Evolutionary conservation across 371 early-diverging fungal genomes (phyloP).

Genomic region (Mortierella sp.): DNA sequence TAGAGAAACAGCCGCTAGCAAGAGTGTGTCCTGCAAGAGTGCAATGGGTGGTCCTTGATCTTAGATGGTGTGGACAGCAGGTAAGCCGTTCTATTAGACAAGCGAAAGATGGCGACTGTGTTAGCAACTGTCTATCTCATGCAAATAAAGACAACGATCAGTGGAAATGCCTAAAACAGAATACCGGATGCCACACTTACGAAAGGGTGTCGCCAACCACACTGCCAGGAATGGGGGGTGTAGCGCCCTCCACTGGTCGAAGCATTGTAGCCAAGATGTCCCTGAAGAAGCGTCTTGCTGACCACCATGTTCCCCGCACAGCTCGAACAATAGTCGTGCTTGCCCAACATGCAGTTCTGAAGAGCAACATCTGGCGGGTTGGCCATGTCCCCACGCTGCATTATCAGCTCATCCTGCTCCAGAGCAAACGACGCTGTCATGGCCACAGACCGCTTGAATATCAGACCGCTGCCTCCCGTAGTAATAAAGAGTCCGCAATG

Average conservation of each 20-base stretch:
- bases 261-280: constrained; percentile 74
- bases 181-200: constrained; percentile 58
- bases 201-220: constrained; percentile 78
- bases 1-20: background rate
- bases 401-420: constrained; percentile 24
- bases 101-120: too few relatives aligned
- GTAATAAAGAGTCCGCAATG: constrained; percentile 76
- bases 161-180: background rate
- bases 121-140: too few relatives aligned
- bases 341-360: constrained; percentile 70
- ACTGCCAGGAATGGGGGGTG: constrained; percentile 68
- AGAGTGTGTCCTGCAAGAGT: background rate
- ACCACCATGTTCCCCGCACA: constrained; percentile 60
- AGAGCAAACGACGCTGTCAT: constrained; percentile 60
- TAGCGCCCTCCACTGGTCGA: constrained; percentile 71
- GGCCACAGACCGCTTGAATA: constrained; percentile 65
- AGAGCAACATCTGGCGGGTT: constrained; percentile 70
- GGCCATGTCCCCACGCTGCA: constrained; percentile 22
- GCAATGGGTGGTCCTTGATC: background rate
- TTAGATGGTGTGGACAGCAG: constrained; percentile 16
- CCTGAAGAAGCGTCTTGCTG: constrained; percentile 69
- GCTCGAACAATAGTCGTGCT: constrained; percentile 61
- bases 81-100: constrained; percentile 19
- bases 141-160: background rate
- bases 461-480: constrained; percentile 74